phyloP scores from a whole-genome alignment of 2,329 filamentous ascomycete genomes.

The Aspergillus glaucus region DNA sequence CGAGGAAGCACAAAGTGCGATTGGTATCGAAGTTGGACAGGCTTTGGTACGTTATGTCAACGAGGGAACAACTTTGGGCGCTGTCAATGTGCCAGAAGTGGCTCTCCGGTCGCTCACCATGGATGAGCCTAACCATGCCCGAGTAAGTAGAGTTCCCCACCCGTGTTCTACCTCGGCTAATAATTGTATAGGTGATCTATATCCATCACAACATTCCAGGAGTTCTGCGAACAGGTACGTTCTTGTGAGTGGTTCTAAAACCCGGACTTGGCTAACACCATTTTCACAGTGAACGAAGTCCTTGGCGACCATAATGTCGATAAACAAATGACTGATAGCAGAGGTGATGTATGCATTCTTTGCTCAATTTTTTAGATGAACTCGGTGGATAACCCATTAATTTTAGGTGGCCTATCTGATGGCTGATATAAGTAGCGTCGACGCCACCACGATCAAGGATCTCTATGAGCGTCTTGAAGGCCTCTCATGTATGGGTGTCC shows the following conservation, averaged over 20 bases:
- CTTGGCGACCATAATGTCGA: conserved; percentile 94
- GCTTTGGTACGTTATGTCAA: conserved; percentile 92
- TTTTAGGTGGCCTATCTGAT: conserved; percentile 80
- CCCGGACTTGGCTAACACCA: conserved; percentile 11
- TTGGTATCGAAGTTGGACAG: conserved; percentile 85
- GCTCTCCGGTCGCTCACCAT: conserved; percentile 81
- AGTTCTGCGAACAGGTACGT: conserved; percentile 72
- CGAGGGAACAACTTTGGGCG: conserved; percentile 81
- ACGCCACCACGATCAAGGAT: conserved; percentile 72
- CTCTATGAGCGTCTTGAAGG: conserved; percentile 77
- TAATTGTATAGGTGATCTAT: conserved; percentile 64
- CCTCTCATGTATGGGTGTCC: conserved; percentile 60
- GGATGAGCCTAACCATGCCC: conserved; percentile 82
- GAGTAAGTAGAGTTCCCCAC: conserved; percentile 45
- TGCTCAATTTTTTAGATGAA: neutral
- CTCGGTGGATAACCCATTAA: conserved; percentile 8
- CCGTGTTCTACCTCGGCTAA: neutral
- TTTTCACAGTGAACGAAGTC: conserved; percentile 73
- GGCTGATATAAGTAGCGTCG: conserved; percentile 91
- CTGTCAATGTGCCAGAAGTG: conserved; percentile 96
- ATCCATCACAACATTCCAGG: conserved; percentile 96
- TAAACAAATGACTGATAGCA: conserved; percentile 96
- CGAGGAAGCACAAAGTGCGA: conserved; percentile 93
- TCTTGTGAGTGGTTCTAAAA: neutral
- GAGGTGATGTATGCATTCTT: conserved; percentile 63